phyloP scores from a whole-genome alignment of 2,329 filamentous ascomycete genomes.

The Pestalotiopsis sp. region DNA sequence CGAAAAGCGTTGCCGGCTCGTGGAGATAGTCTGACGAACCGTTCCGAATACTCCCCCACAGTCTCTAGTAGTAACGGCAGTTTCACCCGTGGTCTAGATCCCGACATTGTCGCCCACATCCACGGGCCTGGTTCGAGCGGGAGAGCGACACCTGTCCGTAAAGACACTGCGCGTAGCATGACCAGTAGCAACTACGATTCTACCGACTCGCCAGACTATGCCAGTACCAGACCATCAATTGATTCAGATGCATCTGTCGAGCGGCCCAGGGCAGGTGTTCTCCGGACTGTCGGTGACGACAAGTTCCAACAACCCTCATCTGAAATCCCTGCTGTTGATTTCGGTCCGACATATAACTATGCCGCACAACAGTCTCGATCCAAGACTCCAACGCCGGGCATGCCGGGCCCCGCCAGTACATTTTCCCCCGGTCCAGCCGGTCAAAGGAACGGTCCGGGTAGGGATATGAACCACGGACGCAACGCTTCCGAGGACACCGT shows the following conservation, averaged over 20 bases:
- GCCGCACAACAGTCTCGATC: constrained; percentile 34
- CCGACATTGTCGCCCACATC: constrained; percentile 53
- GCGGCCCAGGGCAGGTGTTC: constrained; percentile 74
- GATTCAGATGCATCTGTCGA: constrained; percentile 57
- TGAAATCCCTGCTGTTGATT: constrained; percentile 76
- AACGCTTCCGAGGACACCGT: constrained; percentile 55
- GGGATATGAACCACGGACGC: constrained; percentile 40
- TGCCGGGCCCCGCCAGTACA: constrained; percentile 26
- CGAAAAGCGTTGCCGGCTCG: constrained; percentile 56
- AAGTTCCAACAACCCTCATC: constrained; percentile 20
- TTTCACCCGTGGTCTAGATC: constrained; percentile 45
- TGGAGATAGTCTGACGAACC: constrained; percentile 36
- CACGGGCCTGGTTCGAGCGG: constrained; percentile 34
- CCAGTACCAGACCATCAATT: constrained; percentile 65
- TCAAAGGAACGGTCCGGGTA: constrained; percentile 22
- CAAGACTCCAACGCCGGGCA: constrained; percentile 31
- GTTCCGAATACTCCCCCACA: constrained; percentile 40
- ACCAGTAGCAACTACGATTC: constrained; percentile 58
- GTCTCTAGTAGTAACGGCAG: constrained; percentile 39
- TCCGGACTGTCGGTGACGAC: constrained; percentile 74
- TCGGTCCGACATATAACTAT: constrained; percentile 81
- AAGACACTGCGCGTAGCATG: constrained; percentile 37
- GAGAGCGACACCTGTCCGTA: constrained; percentile 31
- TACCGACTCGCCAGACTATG: constrained; percentile 74
- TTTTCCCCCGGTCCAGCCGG: constrained; percentile 30